phyloP scores from a whole-genome alignment of 2,329 filamentous ascomycete species.

The Paraphoma sp. region DNA sequence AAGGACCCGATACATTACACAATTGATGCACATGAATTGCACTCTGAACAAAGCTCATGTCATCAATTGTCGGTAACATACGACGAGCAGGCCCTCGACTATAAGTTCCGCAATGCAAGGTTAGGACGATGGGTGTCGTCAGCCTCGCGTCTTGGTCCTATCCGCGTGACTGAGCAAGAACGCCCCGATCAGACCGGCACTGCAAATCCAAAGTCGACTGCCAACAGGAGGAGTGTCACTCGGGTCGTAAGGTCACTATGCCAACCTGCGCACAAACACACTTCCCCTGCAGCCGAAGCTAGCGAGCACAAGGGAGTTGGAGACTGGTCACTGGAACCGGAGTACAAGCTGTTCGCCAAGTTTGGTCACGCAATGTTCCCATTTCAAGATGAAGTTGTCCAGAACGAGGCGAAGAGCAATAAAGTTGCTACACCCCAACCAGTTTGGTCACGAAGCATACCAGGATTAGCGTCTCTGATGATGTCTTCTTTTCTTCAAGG shows the following conservation, averaged over 20 bases:
- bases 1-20: conserved; percentile 15
- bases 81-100: conserved; percentile 28
- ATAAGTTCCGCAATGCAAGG: conserved; percentile 20
- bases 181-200: no score
- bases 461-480: conserved; percentile 33
- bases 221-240: not conserved
- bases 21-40: conserved; percentile 26
- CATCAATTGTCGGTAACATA: conserved; percentile 26
- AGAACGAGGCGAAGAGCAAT: conserved; percentile 2
- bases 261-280: not conserved
- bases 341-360: conserved; percentile 20
- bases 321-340: conserved; percentile 23
- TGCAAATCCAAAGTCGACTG: not conserved
- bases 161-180: no score
- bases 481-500: conserved; percentile 6
- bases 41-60: conserved; percentile 12
- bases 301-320: conserved; percentile 5
- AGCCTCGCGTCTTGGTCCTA: not conserved
- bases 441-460: conserved; percentile 23
- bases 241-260: not conserved
- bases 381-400: conserved; percentile 8
- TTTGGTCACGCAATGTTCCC: conserved; percentile 37
- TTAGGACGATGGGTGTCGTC: conserved; percentile 24
- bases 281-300: not conserved
- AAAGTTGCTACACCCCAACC: conserved; percentile 3